These are phyloP conservation scores for Zymoseptoria tritici DNA, from an alignment of 2,329 filamentous ascomycete genomes.

Conservation along the genomic window DNA sequence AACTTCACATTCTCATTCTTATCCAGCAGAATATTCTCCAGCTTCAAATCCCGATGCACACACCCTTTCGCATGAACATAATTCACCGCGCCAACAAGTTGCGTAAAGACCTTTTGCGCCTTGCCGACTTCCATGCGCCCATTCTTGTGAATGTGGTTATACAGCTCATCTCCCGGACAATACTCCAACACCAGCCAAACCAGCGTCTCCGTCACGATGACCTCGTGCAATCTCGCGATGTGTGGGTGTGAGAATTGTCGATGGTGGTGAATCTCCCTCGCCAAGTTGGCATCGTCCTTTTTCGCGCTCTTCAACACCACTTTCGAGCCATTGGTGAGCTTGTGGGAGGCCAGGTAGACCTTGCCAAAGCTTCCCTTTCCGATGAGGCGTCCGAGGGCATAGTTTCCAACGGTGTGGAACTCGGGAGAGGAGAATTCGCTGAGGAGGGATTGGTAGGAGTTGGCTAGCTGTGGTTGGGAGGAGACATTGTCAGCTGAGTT, in stretches of 20 bases:
- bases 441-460: constrained; percentile 92
- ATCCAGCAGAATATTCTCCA: constrained; percentile 93
- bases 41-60: constrained; percentile 91
- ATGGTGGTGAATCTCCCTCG: constrained; percentile 96
- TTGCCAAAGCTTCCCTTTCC: constrained; percentile 98
- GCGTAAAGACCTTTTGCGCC: constrained; percentile 91
- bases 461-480: constrained; percentile 63
- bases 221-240: constrained; percentile 93
- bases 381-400: constrained; percentile 81
- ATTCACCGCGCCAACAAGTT: constrained; percentile 86
- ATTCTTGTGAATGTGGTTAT: constrained; percentile 86
- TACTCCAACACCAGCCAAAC: constrained; percentile 98
- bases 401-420: constrained; percentile 88
- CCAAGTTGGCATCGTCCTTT: constrained; percentile 90
- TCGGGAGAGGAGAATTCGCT: constrained; percentile 94
- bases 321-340: constrained; percentile 97
- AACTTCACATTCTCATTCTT: constrained; percentile 96
- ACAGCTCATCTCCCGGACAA: constrained; percentile 91
- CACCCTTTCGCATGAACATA: constrained; percentile 95
- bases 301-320: constrained; percentile 98
- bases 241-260: constrained; percentile 96
- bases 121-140: constrained; percentile 77
- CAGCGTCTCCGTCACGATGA: constrained; percentile 88
- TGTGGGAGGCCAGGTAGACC: constrained; percentile 91
- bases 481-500: constrained; percentile 4